Percentiles rank a stretch among this genome's conserved stretches.
Conservation (phyloP, 169 alveolate genomes). For the Neospora caninum region DNA sequence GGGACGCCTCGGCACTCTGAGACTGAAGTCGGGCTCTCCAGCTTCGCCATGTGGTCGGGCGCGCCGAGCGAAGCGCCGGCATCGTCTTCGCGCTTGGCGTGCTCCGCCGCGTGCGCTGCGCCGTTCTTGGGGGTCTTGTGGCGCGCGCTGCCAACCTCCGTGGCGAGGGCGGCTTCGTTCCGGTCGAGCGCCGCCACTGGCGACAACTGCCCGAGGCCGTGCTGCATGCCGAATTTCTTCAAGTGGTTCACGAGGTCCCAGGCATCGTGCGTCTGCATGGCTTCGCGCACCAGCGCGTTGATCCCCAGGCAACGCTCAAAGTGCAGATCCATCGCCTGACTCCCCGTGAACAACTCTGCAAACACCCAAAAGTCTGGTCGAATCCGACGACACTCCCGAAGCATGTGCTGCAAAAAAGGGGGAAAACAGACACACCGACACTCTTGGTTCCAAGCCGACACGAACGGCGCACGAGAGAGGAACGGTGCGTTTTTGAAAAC, state of each 20-base stretch:
- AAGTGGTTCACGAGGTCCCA: conserved; percentile 37
- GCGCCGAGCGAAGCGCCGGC: background rate
- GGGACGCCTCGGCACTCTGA: conserved; percentile 37
- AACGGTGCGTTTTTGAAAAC: too few species aligned
- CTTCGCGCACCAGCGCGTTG: conserved; percentile 91
- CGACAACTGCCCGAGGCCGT: conserved; percentile 38
- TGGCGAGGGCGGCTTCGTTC: background rate
- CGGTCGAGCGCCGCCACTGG: background rate
- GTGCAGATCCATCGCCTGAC: conserved; percentile 83
- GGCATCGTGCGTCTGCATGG: conserved; percentile 74
- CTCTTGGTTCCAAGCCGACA: too few species aligned
- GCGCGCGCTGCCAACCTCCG: too few species aligned
- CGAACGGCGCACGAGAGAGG: too few species aligned
- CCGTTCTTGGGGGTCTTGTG: too few species aligned
- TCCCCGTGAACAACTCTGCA: conserved; percentile 93
- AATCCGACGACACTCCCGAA: conserved; percentile 86
- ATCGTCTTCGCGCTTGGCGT: background rate
- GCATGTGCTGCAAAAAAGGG: conserved; percentile 75
- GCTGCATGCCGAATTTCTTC: conserved; percentile 41
- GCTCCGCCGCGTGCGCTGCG: background rate
- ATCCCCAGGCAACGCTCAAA: conserved; percentile 87
- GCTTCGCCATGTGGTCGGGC: background rate
- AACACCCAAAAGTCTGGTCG: conserved; percentile 89
- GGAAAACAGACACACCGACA: background rate
- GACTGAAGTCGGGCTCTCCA: background rate